Conservation (phyloP, 805 yeast genomes). For the Hanseniaspora lindneri region DNA sequence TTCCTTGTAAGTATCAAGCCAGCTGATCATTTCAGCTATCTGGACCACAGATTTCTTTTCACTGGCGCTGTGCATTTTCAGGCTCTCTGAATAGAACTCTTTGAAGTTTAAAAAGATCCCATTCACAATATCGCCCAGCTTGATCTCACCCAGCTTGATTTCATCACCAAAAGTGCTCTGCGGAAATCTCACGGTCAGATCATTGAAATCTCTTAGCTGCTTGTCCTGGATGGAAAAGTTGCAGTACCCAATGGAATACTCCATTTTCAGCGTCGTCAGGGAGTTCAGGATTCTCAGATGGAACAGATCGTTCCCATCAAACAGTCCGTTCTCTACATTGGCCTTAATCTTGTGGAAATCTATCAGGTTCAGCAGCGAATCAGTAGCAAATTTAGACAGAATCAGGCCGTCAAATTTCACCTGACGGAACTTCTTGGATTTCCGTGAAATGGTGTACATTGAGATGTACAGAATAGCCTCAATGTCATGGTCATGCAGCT, state of each 20-base stretch:
- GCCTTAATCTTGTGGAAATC: conserved; percentile 35
- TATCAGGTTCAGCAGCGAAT: conserved; percentile 37
- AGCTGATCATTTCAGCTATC: conserved; percentile 33
- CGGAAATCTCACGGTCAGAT: conserved; percentile 37
- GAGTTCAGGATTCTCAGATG: conserved; percentile 45
- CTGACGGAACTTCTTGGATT: conserved; percentile 36
- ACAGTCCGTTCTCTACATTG: conserved; percentile 28
- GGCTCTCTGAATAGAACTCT: conserved; percentile 20
- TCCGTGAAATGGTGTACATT: conserved; percentile 43
- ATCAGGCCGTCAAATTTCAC: conserved; percentile 43
- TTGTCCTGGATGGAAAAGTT: conserved; percentile 25
- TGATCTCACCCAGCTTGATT: conserved; percentile 41
- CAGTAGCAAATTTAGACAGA: conserved; percentile 41
- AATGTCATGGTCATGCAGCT: conserved; percentile 47
- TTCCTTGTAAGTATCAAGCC: conserved; percentile 38
- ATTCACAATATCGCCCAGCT: conserved; percentile 31
- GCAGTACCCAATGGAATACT: conserved; percentile 40
- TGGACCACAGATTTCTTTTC: conserved; percentile 1
- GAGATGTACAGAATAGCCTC: conserved; percentile 48
- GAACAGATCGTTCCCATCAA: conserved; percentile 35
- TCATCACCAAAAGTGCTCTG: conserved; percentile 43
- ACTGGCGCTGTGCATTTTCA: background rate
- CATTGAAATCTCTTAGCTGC: conserved; percentile 31
- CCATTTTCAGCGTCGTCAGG: conserved; percentile 41
- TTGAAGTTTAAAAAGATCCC: conserved; percentile 24